phyloP scores from a whole-genome alignment of 1,284 basidiomycete genomes.

The Moesziomyces sp. region DNA sequence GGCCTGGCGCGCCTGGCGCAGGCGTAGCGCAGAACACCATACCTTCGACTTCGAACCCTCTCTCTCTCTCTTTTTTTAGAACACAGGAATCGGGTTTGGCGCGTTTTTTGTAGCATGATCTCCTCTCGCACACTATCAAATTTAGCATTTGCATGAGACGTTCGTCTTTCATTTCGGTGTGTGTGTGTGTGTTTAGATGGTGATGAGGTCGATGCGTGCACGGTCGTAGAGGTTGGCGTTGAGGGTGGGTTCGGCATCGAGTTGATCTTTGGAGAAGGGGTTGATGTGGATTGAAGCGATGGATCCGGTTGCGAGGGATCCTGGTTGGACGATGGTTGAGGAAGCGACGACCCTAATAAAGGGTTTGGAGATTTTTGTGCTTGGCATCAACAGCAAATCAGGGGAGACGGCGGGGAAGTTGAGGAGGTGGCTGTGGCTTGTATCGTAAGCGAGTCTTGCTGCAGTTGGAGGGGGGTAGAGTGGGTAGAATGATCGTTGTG shows the following conservation, averaged over 20 bases:
- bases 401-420: conserved; percentile 71
- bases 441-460: conserved; percentile 67
- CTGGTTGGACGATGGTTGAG: conserved; percentile 78
- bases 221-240: conserved; percentile 37
- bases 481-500: conserved; percentile 94
- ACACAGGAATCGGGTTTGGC: no score
- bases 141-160: no score
- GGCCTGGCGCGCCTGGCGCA: conserved; percentile 4
- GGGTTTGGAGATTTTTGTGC: conserved; percentile 64
- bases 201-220: conserved; percentile 47
- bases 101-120: no score
- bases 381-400: conserved; percentile 85
- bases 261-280: conserved; percentile 8
- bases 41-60: not conserved
- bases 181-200: conserved; percentile 11
- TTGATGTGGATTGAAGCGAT: conserved; percentile 30
- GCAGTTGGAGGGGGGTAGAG: conserved; percentile 86
- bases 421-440: conserved; percentile 54
- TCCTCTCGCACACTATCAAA: no score
- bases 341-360: conserved; percentile 74
- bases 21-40: no score
- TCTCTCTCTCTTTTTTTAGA: not conserved
- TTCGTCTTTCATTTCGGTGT: no score
- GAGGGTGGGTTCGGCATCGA: conserved; percentile 1
- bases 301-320: conserved; percentile 1